A percentile compares a stretch with the other conserved stretches of the same genome.
phyloP scores from a whole-genome alignment of 306 rosid species.

The Cucurbita moschata region DNA sequence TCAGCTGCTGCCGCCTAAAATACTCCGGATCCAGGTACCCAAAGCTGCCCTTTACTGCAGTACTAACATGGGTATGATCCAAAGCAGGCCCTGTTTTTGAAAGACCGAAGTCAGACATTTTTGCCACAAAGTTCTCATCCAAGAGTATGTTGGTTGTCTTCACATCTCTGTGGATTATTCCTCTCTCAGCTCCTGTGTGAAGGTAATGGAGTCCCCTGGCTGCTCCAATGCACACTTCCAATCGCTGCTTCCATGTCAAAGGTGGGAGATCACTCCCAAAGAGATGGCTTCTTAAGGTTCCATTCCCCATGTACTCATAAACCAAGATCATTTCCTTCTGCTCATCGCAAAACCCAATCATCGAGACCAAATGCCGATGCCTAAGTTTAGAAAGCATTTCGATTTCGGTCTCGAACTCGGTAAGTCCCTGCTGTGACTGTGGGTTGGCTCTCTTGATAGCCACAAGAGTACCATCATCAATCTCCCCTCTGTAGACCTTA shows the following conservation, averaged over 20 bases:
- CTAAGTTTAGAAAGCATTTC: constrained; percentile 97
- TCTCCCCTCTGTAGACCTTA: constrained; percentile 79
- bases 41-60: constrained; percentile 96
- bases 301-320: constrained; percentile 89
- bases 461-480: constrained; percentile 52
- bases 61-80: constrained; percentile 90
- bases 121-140: constrained; percentile 73
- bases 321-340: constrained; percentile 88
- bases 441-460: constrained; percentile 91
- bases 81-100: constrained; percentile 81
- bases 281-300: constrained; percentile 87
- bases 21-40: constrained; percentile 96
- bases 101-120: constrained; percentile 88
- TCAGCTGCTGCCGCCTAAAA: constrained; percentile 77
- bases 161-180: constrained; percentile 90
- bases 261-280: constrained; percentile 75
- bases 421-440: constrained; percentile 76
- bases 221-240: constrained; percentile 85
- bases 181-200: constrained; percentile 84
- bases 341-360: constrained; percentile 93
- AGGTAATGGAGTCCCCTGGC: constrained; percentile 95
- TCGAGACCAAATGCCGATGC: constrained; percentile 81
- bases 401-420: constrained; percentile 92
- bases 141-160: constrained; percentile 87
- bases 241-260: constrained; percentile 68